Percentiles rank a stretch among this genome's conserved stretches.
Conservation (phyloP, 345 rosid species). For the Bretschneidera sinensis region DNA sequence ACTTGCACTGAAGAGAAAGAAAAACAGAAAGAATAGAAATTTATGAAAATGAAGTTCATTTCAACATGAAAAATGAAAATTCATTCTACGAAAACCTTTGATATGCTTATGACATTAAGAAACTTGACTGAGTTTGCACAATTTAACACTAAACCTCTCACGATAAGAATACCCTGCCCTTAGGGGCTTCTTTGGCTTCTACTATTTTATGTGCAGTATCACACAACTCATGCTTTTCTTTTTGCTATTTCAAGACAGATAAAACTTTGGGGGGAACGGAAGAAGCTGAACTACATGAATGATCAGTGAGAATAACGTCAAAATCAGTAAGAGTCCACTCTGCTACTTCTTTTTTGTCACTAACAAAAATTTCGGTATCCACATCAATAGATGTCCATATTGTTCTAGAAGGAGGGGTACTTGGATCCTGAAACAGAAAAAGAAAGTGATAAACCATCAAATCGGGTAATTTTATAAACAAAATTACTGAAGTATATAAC, state of each 20-base stretch:
- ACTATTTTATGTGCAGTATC: too few species aligned
- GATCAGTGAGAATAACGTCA: constrained; percentile 35
- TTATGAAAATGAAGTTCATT: too few species aligned
- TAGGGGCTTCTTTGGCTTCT: too few species aligned
- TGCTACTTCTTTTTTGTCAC: constrained; percentile 39
- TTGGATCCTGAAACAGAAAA: constrained; percentile 48
- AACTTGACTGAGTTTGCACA: too few species aligned
- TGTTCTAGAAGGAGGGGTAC: constrained; percentile 51
- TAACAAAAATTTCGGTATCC: constrained; percentile 58
- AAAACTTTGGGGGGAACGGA: neutral
- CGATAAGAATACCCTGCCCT: too few species aligned
- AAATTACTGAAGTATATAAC: neutral
- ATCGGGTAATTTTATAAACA: too few species aligned
- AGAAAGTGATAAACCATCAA: neutral
- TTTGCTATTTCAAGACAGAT: neutral
- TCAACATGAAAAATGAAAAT: too few species aligned
- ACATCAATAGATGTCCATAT: constrained; percentile 60
- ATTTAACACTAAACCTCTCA: too few species aligned
- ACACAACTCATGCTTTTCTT: neutral
- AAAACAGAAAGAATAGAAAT: too few species aligned
- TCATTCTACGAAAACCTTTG: too few species aligned
- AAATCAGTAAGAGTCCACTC: constrained; percentile 63
- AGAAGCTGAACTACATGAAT: neutral
- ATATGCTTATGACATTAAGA: too few species aligned
- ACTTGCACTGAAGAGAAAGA: too few species aligned